A percentile compares a stretch with the other conserved stretches of the same genome.
These are phyloP conservation scores for Backusella tuberculispora DNA, from an alignment of 192 early-diverging fungal genomes.

Conservation along the genomic window DNA sequence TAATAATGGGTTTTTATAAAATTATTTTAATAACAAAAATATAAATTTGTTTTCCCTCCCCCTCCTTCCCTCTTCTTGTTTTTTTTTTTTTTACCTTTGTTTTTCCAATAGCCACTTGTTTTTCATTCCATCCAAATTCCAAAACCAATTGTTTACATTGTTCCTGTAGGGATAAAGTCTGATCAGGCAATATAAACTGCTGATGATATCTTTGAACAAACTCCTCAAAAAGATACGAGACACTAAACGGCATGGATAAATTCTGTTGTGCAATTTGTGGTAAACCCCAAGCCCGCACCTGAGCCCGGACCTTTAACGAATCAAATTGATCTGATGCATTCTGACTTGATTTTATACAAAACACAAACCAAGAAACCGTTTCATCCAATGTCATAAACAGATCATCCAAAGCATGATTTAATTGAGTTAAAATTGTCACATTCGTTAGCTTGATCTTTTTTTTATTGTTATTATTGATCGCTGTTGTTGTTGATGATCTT, in stretches of 20 bases:
- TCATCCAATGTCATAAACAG: conserved; percentile 72
- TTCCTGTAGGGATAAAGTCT: not conserved
- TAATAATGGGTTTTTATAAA: too few relatives aligned
- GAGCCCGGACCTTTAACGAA: conserved; percentile 66
- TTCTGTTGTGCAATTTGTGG: conserved; percentile 64
- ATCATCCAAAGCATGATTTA: conserved; percentile 71
- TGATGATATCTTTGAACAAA: conserved; percentile 77
- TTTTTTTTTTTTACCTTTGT: conserved; percentile 37
- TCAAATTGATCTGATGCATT: conserved; percentile 66
- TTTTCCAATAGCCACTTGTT: conserved; percentile 62
- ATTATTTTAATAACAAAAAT: too few relatives aligned
- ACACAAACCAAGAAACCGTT: conserved; percentile 76
- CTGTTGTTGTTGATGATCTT: conserved; percentile 4
- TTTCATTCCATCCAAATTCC: conserved; percentile 61
- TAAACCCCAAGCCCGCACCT: conserved; percentile 73
- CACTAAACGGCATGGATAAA: conserved; percentile 72
- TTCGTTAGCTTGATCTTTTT: conserved; percentile 20
- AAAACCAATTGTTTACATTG: conserved; percentile 50
- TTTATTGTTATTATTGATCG: not conserved
- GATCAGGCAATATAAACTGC: not conserved
- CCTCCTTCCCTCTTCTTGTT: too few relatives aligned
- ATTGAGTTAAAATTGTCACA: conserved; percentile 54
- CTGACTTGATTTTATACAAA: conserved; percentile 76
- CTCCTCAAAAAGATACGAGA: conserved; percentile 75
- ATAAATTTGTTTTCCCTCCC: too few relatives aligned